These are phyloP conservation scores for Amanita thiersii DNA, from an alignment of 768 basidiomycete species.

Conservation along the genomic window DNA sequence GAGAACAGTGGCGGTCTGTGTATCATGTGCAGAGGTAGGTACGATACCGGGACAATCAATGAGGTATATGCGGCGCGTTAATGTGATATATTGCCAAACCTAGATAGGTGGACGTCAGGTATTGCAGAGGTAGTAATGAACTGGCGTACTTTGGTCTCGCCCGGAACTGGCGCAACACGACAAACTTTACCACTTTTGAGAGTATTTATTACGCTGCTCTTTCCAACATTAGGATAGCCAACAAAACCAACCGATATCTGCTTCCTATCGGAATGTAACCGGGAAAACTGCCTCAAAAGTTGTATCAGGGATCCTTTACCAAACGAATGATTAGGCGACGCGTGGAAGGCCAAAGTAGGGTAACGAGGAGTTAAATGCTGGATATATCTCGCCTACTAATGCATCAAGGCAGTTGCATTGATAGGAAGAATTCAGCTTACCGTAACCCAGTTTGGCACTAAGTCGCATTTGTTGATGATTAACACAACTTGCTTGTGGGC, in stretches of 20 bases:
- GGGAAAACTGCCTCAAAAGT: constrained; percentile 91
- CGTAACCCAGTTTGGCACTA: constrained; percentile 98
- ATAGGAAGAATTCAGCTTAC: constrained; percentile 33
- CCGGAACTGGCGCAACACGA: constrained; percentile 91
- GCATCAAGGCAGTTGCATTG: too few relatives aligned
- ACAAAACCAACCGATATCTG: constrained; percentile 98
- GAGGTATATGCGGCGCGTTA: constrained; percentile 93
- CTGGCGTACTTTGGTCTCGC: constrained; percentile 79
- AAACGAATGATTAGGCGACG: constrained; percentile 97
- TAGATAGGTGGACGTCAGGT: constrained; percentile 13
- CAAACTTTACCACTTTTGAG: constrained; percentile 98
- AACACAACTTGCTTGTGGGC: constrained; percentile 96
- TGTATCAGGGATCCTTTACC: constrained; percentile 98
- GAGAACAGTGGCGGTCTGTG: constrained; percentile 84
- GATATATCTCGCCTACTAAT: constrained; percentile 97
- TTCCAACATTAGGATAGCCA: constrained; percentile 98
- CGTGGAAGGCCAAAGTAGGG: constrained; percentile 97
- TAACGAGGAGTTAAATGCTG: constrained; percentile 91
- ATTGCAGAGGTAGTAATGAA: background rate
- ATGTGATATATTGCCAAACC: constrained; percentile 99
- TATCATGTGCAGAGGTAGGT: constrained; percentile 85
- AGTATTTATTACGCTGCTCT: constrained; percentile 96
- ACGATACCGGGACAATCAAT: constrained; percentile 99
- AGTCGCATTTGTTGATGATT: constrained; percentile 96
- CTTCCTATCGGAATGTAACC: constrained; percentile 97